Conservation (phyloP, 345 rosid species). For the Euphorbia tirucalli region DNA sequence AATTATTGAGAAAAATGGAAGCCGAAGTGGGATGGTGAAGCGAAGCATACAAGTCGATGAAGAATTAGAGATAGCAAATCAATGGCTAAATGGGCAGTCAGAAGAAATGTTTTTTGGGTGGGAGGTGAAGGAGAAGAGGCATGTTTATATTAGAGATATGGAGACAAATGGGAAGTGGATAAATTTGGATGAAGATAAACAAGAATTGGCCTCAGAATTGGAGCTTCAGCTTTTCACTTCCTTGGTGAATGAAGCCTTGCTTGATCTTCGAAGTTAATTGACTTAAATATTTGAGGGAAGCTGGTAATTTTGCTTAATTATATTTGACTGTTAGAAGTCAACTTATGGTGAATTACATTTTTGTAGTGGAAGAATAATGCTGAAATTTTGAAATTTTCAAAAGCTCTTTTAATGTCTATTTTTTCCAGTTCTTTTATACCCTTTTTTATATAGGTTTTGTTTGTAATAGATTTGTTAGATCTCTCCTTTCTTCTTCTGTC, state of each 20-base stretch:
- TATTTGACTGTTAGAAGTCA: neutral
- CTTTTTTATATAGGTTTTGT: too few relatives aligned
- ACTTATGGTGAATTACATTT: neutral
- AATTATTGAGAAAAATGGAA: slow-evolving; percentile 9
- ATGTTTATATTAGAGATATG: slow-evolving; percentile 47
- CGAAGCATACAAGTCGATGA: neutral
- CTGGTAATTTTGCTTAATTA: too few relatives aligned
- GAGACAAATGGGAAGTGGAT: slow-evolving; percentile 44
- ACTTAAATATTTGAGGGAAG: too few relatives aligned
- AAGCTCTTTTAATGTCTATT: neutral
- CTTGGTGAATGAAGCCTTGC: slow-evolving; percentile 43
- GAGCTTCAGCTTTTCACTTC: slow-evolving; percentile 45
- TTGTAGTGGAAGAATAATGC: neutral
- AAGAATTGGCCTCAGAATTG: slow-evolving; percentile 37
- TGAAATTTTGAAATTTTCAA: neutral
- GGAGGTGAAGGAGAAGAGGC: slow-evolving; percentile 52
- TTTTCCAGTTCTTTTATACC: too few relatives aligned
- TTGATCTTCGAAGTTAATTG: slow-evolving; percentile 6
- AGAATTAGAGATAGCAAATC: slow-evolving; percentile 34
- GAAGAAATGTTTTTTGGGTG: slow-evolving; percentile 49
- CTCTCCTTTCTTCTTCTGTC: too few relatives aligned
- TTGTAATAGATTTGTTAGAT: too few relatives aligned
- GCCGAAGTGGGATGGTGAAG: neutral
- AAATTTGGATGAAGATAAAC: slow-evolving; percentile 29
- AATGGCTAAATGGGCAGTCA: slow-evolving; percentile 54